Evolutionary conservation across 1,284 basidiomycete genomes (phyloP).

Genomic region (Lentinus polychrous): DNA sequence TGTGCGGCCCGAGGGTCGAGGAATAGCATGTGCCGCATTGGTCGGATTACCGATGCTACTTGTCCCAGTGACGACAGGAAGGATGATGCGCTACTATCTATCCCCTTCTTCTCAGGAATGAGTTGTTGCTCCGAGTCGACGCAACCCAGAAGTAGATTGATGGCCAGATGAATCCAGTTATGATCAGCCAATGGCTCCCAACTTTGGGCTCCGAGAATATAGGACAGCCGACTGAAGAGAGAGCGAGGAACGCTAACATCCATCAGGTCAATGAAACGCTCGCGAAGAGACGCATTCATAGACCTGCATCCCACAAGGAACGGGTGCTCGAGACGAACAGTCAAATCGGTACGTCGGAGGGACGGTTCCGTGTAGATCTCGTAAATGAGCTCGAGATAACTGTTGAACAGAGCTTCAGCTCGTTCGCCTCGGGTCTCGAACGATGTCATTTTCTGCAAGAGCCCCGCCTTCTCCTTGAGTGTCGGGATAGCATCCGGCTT

Average conservation of each 20-base stretch:
- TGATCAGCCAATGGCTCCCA: conserved; percentile 94
- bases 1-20: conserved; percentile 77
- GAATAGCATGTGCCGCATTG: conserved; percentile 82
- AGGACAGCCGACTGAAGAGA: conserved; percentile 79
- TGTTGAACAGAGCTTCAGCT: conserved; percentile 69
- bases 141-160: conserved; percentile 85
- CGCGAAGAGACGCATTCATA: conserved; percentile 73
- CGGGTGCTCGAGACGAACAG: conserved; percentile 87
- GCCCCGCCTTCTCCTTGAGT: conserved; percentile 91
- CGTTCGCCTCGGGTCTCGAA: conserved; percentile 82
- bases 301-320: conserved; percentile 92
- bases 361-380: conserved; percentile 90
- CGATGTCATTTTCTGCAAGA: conserved; percentile 86
- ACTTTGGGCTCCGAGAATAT: conserved; percentile 89
- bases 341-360: conserved; percentile 89
- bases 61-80: conserved; percentile 38
- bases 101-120: conserved; percentile 27
- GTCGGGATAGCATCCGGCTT: conserved; percentile 83
- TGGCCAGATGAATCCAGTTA: conserved; percentile 93
- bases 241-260: conserved; percentile 86
- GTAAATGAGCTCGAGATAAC: conserved; percentile 88
- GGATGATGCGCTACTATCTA: conserved; percentile 22
- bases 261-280: conserved; percentile 87
- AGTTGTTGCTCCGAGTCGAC: conserved; percentile 60
- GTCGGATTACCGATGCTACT: conserved; percentile 59